phyloP scores from a whole-genome alignment of 2,329 filamentous ascomycete species.

The Ophiocordyceps camponoti-floridani region DNA sequence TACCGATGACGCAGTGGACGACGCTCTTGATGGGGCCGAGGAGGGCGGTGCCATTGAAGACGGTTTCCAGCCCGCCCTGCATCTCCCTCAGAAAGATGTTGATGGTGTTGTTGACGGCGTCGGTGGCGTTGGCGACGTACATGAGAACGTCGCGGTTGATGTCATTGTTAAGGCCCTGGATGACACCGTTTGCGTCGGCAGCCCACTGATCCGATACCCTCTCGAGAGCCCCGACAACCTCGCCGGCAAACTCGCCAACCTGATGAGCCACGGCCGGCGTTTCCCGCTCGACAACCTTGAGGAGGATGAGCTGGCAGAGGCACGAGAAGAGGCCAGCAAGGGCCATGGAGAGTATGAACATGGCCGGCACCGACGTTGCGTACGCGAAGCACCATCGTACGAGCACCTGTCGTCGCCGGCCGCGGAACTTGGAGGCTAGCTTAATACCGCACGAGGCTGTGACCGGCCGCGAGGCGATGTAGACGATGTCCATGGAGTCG shows the following conservation, averaged over 20 bases:
- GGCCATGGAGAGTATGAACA: slow-evolving; percentile 75
- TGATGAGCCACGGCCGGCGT: slow-evolving; percentile 57
- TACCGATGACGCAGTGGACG: slow-evolving; percentile 68
- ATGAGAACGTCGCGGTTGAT: slow-evolving; percentile 76
- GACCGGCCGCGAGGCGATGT: slow-evolving; percentile 68
- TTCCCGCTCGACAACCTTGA: slow-evolving; percentile 54
- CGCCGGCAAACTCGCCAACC: slow-evolving; percentile 62
- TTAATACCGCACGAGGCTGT: slow-evolving; percentile 57
- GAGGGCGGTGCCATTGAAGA: slow-evolving; percentile 70
- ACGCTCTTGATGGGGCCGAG: slow-evolving; percentile 63
- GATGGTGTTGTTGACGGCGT: slow-evolving; percentile 69
- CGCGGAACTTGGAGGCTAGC: slow-evolving; percentile 44
- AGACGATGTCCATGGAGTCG: slow-evolving; percentile 76
- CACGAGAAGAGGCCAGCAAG: slow-evolving; percentile 69
- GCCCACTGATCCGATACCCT: slow-evolving; percentile 65
- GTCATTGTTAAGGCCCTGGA: slow-evolving; percentile 50
- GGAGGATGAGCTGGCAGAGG: slow-evolving; percentile 65
- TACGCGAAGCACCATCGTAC: slow-evolving; percentile 75
- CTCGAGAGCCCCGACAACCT: slow-evolving; percentile 56
- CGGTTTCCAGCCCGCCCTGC: slow-evolving; percentile 50
- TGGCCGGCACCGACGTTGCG: slow-evolving; percentile 62
- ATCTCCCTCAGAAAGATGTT: slow-evolving; percentile 68
- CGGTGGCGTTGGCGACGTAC: slow-evolving; percentile 72
- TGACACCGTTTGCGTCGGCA: slow-evolving; percentile 53
- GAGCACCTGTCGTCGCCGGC: slow-evolving; percentile 51